phyloP scores from a whole-genome alignment of 371 early-diverging fungal species.

The Actinomortierella wolfii region DNA sequence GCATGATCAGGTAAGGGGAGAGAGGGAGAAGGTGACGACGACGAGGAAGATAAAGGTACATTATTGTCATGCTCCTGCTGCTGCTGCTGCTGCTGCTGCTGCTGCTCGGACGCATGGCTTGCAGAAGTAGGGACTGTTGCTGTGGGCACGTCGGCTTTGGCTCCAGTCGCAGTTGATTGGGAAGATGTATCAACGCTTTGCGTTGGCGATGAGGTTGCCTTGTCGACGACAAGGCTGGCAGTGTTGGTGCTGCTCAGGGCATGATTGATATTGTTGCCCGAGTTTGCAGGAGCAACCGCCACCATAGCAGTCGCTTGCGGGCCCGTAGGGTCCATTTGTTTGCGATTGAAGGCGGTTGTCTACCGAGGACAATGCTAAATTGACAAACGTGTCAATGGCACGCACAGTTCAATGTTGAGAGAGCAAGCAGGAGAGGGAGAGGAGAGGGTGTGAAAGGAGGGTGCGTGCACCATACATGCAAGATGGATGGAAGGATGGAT shows the following conservation, averaged over 20 bases:
- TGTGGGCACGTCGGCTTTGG: too few relatives aligned
- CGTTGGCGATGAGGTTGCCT: too few relatives aligned
- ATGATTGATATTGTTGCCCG: too few relatives aligned
- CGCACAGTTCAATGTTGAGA: too few relatives aligned
- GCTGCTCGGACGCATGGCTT: background rate
- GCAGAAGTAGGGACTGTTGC: background rate
- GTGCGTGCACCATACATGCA: background rate
- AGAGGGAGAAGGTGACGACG: constrained; percentile 3
- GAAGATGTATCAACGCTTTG: too few relatives aligned
- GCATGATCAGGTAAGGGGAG: constrained; percentile 1
- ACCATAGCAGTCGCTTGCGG: too few relatives aligned
- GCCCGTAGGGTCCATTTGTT: background rate
- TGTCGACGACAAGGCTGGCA: too few relatives aligned
- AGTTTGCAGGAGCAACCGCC: too few relatives aligned
- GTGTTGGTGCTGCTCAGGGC: too few relatives aligned
- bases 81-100: background rate
- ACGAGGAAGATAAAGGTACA: constrained; percentile 6
- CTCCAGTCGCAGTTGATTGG: too few relatives aligned
- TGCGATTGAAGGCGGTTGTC: constrained; percentile 5
- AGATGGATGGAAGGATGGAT: background rate
- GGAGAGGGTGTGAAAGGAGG: background rate
- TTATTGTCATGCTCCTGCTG: too few relatives aligned
- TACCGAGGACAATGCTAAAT: background rate
- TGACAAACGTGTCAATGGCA: constrained; percentile 4
- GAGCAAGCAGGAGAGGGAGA: background rate